These are phyloP conservation scores for Blastocystis sp. DNA, from an alignment of 352 stramenopile genomes.

Conservation along the genomic window DNA sequence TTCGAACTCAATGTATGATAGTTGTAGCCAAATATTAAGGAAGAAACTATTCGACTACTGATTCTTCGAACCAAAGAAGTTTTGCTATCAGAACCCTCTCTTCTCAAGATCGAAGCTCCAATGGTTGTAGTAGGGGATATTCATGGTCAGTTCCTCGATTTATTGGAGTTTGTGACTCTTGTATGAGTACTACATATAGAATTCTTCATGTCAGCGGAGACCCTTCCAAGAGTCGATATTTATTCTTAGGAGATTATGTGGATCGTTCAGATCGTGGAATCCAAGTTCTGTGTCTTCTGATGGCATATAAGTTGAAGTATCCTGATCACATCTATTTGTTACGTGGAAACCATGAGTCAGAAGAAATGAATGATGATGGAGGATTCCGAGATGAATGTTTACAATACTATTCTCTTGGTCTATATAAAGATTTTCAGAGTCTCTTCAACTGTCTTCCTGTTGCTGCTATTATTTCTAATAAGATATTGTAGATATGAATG, in stretches of 20 bases:
- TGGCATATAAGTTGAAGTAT: constrained; percentile 95
- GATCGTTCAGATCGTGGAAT: constrained; percentile 87
- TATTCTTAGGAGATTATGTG: constrained; percentile 91
- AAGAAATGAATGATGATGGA: constrained; percentile 96
- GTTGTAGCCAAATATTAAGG: constrained; percentile 64
- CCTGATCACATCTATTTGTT: constrained; percentile 94
- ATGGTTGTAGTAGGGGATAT: constrained; percentile 93
- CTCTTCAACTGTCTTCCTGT: constrained; percentile 85
- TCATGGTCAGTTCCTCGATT: constrained; percentile 95
- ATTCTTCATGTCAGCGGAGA: constrained; percentile 87
- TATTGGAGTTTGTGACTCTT: constrained; percentile 71
- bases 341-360: constrained; percentile 94
- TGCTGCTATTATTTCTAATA: constrained; percentile 94
- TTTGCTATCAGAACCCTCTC: constrained; percentile 92
- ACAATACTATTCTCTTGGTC: constrained; percentile 72
- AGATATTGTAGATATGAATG: constrained; percentile 67
- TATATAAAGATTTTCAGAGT: constrained; percentile 77
- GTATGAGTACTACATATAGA: constrained; percentile 55
- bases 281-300: constrained; percentile 89
- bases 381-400: constrained; percentile 98
- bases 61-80: constrained; percentile 89
- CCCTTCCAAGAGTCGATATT: constrained; percentile 85
- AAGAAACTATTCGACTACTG: constrained; percentile 90
- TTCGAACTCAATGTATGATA: not conserved
- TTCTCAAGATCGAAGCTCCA: constrained; percentile 93